These are phyloP conservation scores for Fusarium tuaranense DNA, from an alignment of 2,329 filamentous ascomycete species.

Conservation along the genomic window DNA sequence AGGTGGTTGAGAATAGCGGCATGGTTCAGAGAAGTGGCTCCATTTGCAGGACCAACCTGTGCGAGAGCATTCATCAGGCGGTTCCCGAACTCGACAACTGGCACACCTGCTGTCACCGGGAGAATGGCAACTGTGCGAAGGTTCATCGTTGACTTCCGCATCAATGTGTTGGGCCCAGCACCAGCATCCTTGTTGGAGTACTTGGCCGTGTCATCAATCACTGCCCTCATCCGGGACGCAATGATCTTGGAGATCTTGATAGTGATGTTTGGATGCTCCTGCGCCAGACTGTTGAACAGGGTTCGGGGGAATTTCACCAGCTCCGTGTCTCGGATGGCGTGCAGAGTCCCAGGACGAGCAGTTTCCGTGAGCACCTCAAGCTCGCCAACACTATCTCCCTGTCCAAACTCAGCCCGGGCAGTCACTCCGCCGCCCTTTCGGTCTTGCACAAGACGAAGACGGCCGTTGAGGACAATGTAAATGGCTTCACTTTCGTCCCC, in stretches of 20 bases:
- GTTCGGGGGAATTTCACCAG: slow-evolving; percentile 96
- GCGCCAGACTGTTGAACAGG: slow-evolving; percentile 95
- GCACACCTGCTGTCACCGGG: slow-evolving; percentile 90
- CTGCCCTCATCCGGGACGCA: slow-evolving; percentile 89
- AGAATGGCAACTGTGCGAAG: slow-evolving; percentile 92
- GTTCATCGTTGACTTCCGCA: slow-evolving; percentile 88
- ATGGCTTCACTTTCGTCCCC: slow-evolving; percentile 97
- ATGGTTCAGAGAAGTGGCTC: slow-evolving; percentile 92
- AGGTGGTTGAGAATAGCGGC: slow-evolving; percentile 94
- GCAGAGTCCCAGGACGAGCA: slow-evolving; percentile 87
- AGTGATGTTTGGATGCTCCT: slow-evolving; percentile 97
- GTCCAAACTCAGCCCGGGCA: slow-evolving; percentile 91
- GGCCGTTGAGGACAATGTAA: slow-evolving; percentile 96
- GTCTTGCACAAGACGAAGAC: slow-evolving; percentile 86
- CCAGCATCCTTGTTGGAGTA: slow-evolving; percentile 74
- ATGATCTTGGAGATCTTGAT: slow-evolving; percentile 99
- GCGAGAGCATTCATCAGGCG: slow-evolving; percentile 87
- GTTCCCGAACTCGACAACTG: slow-evolving; percentile 94
- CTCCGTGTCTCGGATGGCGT: slow-evolving; percentile 96
- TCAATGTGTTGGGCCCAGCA: slow-evolving; percentile 62
- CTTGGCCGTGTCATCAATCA: slow-evolving; percentile 84
- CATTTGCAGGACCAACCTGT: slow-evolving; percentile 90
- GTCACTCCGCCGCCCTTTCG: slow-evolving; percentile 83
- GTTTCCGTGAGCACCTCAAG: slow-evolving; percentile 97
- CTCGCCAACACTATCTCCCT: slow-evolving; percentile 97